Evolutionary conservation across 139 green algal species (phyloP).

Genomic region (Ettlia oleoabundans): DNA sequence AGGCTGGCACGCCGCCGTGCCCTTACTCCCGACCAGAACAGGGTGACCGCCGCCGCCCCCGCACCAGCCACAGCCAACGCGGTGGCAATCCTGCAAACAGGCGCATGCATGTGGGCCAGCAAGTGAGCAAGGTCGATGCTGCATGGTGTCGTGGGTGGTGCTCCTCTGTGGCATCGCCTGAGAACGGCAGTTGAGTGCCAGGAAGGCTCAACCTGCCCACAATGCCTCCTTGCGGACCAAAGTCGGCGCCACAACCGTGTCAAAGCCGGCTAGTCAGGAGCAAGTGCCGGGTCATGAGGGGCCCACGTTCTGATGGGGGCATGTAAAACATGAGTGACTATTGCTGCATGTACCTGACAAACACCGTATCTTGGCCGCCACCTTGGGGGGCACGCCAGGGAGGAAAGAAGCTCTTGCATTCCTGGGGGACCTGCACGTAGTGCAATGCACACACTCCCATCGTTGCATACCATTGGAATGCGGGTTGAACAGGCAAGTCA

Average conservation of each 20-base stretch:
- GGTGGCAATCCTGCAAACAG: conserved; percentile 6
- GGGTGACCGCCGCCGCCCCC: not conserved
- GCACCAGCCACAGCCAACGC: not conserved
- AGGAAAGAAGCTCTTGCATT: conserved; percentile 32
- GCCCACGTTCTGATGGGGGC: too few relatives aligned
- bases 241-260: too few relatives aligned
- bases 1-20: not conserved
- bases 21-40: not conserved
- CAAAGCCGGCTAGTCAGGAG: too few relatives aligned
- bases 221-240: too few relatives aligned
- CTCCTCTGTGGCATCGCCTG: too few relatives aligned
- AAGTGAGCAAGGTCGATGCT: not conserved
- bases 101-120: not conserved
- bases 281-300: not conserved
- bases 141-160: too few relatives aligned
- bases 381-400: conserved; percentile 4
- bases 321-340: too few relatives aligned
- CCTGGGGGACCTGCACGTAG: not conserved
- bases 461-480: too few relatives aligned
- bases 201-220: too few relatives aligned
- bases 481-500: too few relatives aligned
- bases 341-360: conserved; percentile 8
- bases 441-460: too few relatives aligned
- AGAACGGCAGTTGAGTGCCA: too few relatives aligned
- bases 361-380: not conserved